These are phyloP conservation scores for Populus tremula DNA, from an alignment of 345 rosid species.

Conservation along the genomic window DNA sequence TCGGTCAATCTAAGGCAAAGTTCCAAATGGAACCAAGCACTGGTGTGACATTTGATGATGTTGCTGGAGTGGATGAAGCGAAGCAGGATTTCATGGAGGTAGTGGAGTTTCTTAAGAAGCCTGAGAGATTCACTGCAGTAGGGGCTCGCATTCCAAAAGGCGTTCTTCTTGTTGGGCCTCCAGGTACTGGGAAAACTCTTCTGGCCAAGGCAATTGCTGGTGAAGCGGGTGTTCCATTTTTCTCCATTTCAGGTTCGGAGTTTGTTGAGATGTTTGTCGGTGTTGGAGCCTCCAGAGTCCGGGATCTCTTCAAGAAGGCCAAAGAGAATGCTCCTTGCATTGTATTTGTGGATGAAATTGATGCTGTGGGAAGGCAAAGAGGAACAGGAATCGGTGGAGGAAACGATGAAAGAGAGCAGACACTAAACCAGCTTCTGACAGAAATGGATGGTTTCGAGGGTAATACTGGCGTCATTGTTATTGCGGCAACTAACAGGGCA, in stretches of 20 bases:
- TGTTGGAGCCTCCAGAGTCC: conserved; percentile 95
- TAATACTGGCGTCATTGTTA: conserved; percentile 83
- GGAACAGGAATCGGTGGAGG: conserved; percentile 98
- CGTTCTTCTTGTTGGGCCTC: conserved; percentile 96
- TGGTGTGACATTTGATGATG: conserved; percentile 96
- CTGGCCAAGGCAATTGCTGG: conserved; percentile 99
- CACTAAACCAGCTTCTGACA: conserved; percentile 90
- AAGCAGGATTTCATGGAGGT: conserved; percentile 99
- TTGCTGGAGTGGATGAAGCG: conserved; percentile 99
- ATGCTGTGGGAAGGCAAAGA: conserved; percentile 95
- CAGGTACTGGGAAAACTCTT: conserved; percentile 99
- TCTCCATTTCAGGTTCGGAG: conserved; percentile 96
- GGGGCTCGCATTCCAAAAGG: conserved; percentile 98
- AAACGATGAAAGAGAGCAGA: conserved; percentile 97
- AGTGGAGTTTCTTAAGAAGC: conserved; percentile 95
- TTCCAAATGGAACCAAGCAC: conserved; percentile 99
- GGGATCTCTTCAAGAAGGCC: conserved; percentile 94
- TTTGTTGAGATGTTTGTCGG: conserved; percentile 98
- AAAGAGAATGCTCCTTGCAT: conserved; percentile 95
- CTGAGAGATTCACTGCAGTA: conserved; percentile 95
- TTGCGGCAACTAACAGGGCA: conserved; percentile 94
- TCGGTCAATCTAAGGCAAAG: conserved; percentile 96
- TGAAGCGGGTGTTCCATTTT: conserved; percentile 97
- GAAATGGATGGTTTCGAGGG: conserved; percentile 99
- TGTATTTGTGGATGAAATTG: conserved; percentile 97